Percentiles rank a stretch among this genome's conserved stretches.
These are phyloP conservation scores for Ophiocordyceps camponoti-floridani DNA, from an alignment of 2,329 filamentous ascomycete species.

Conservation along the genomic window DNA sequence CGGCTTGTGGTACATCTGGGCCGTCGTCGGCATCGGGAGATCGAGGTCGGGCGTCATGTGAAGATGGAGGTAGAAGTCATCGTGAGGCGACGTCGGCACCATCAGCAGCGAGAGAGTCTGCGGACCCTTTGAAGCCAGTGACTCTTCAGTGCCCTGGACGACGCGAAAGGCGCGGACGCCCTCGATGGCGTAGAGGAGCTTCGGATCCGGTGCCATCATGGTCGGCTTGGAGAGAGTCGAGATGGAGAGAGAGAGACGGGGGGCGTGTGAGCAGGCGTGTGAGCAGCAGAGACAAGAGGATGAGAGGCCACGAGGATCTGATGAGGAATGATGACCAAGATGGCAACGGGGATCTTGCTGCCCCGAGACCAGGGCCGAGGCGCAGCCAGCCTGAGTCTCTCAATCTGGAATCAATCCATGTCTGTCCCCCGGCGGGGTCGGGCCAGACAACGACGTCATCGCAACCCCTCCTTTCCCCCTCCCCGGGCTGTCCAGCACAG, in stretches of 20 bases:
- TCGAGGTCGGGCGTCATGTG: slow-evolving; percentile 91
- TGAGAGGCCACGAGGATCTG: neutral
- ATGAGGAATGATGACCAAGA: no score
- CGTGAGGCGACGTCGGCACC: slow-evolving; percentile 81
- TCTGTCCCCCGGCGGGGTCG: no score
- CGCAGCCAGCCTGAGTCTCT: no score
- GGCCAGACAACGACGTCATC: no score
- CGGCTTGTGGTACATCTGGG: slow-evolving; percentile 92
- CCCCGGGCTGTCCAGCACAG: no score
- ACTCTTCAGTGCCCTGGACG: slow-evolving; percentile 67
- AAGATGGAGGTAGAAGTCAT: slow-evolving; percentile 94
- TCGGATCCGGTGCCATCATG: slow-evolving; percentile 31
- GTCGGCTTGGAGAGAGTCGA: neutral
- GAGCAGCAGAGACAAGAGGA: neutral
- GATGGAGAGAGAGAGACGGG: neutral
- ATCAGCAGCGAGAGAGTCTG: slow-evolving; percentile 88
- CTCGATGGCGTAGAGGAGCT: slow-evolving; percentile 53
- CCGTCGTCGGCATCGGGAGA: slow-evolving; percentile 81
- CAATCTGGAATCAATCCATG: no score
- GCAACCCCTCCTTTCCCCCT: no score
- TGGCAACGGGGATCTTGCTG: no score
- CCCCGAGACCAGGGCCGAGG: no score
- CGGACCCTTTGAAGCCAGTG: slow-evolving; percentile 67
- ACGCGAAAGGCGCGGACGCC: slow-evolving; percentile 87
- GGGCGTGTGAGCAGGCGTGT: neutral